Evolutionary conservation across 352 stramenopile genomes (phyloP), one percentile per base, ranked within the genome.

Genomic region (Lagenidium giganteum): DNA sequence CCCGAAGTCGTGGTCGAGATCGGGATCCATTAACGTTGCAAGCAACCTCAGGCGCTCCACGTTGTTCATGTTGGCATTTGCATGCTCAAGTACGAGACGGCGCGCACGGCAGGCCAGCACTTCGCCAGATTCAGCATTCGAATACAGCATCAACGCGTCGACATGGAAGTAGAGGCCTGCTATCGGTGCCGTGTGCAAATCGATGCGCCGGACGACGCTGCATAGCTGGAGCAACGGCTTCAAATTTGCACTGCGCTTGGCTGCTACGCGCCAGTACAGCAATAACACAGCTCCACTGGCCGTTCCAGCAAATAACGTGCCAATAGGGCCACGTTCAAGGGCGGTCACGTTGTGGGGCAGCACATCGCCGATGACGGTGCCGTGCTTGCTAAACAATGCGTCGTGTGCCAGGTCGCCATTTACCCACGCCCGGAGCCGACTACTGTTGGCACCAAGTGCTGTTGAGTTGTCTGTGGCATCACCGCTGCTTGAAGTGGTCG

Each of bases 401-500:
- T 84, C 69, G 4, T 57, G 55, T 11, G 40, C 23, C 26, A 87
- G 41, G 16, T 82, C 47, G 0, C 74, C 74, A 40, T 84, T 83
- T 8, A 83, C 26, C 68, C 68, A 87, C 1, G 61, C 70, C 2
- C 74, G 70, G 8, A 87, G n/a, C n/a, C n/a, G n/a, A n/a, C n/a
- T n/a, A 26, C 8, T 32, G 43, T 12, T 34, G 25, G 16, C 20
- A 6, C 22, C 17, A 34, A 6, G 24, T 24, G 38, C 24, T 45
- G 12, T 17, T 20, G 22, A 31, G 5, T 14, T n/a, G n/a, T n/a
- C n/a, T n/a, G n/a, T n/a, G n/a, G n/a, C n/a, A n/a, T n/a, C n/a
- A n/a, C n/a, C n/a, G n/a, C n/a, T n/a, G n/a, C n/a, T n/a, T n/a
- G n/a, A n/a, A n/a, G n/a, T n/a, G n/a, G n/a, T n/a, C n/a, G n/a